Percentiles rank a stretch among this genome's conserved stretches.
Conservation (phyloP, 1,139 yeast genomes). For the Candida glucosophila region DNA sequence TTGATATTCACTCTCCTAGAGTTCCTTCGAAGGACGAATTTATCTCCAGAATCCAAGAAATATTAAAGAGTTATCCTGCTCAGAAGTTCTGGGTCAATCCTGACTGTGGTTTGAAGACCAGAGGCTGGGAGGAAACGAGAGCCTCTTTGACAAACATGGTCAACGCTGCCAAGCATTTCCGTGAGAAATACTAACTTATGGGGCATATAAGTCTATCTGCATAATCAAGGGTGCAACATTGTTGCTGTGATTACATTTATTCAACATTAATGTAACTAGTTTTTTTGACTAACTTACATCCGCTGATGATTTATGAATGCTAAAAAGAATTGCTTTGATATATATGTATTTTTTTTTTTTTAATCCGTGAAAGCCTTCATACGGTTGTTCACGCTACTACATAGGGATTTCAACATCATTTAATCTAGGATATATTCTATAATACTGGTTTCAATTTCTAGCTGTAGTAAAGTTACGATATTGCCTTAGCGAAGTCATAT, state of each 20-base stretch:
- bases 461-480: too few relatives aligned
- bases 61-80: constrained; percentile 94
- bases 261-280: constrained; percentile 55
- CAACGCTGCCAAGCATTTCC: constrained; percentile 95
- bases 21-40: constrained; percentile 97
- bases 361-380: constrained; percentile 7
- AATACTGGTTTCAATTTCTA: too few relatives aligned
- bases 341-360: constrained; percentile 8
- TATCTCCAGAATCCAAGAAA: constrained; percentile 85
- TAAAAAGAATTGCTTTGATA: constrained; percentile 13
- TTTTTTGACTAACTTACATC: too few relatives aligned
- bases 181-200: constrained; percentile 41
- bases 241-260: constrained; percentile 48
- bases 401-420: constrained; percentile 49
- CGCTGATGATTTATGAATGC: constrained; percentile 12
- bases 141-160: constrained; percentile 95
- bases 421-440: constrained; percentile 13
- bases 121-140: constrained; percentile 88
- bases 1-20: constrained; percentile 99
- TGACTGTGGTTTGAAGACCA: constrained; percentile 98
- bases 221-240: too few relatives aligned
- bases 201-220: too few relatives aligned
- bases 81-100: constrained; percentile 99
- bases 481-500: too few relatives aligned
- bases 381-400: constrained; percentile 28